A percentile compares a stretch with the other conserved stretches of the same genome.
phyloP scores from a whole-genome alignment of 331 rosid species.

The Rhamnella rubrinervis region DNA sequence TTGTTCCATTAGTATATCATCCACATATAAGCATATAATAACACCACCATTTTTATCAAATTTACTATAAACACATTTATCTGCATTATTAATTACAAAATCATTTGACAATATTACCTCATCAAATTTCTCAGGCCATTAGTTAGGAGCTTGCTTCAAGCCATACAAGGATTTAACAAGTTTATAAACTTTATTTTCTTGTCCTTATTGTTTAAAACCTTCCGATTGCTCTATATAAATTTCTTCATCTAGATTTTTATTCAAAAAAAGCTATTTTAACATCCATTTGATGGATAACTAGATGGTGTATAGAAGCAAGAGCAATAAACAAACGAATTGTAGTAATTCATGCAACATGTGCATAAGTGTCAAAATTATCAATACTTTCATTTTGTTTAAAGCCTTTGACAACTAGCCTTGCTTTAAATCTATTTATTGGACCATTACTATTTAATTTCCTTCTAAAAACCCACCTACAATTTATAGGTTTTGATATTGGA shows the following conservation, averaged over 20 bases:
- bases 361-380: not conserved
- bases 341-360: not conserved
- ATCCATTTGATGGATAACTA: not conserved
- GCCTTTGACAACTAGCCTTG: not conserved
- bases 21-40: not conserved
- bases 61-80: not conserved
- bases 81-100: not conserved
- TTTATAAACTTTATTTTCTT: not conserved
- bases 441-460: not conserved
- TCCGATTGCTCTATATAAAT: not conserved
- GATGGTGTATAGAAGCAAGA: not conserved
- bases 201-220: not conserved
- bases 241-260: not conserved
- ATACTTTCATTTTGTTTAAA: not conserved
- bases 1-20: not conserved
- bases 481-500: not conserved
- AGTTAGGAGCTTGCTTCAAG: not conserved
- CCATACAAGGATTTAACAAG: not conserved
- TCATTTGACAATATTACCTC: not conserved
- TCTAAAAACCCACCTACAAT: not conserved
- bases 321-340: not conserved
- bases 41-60: not conserved
- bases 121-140: constrained; percentile 2
- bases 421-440: not conserved
- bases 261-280: not conserved